Evolutionary conservation across 2,329 filamentous ascomycete genomes (phyloP).

Genomic region (Raffaelea deltoideospora): DNA sequence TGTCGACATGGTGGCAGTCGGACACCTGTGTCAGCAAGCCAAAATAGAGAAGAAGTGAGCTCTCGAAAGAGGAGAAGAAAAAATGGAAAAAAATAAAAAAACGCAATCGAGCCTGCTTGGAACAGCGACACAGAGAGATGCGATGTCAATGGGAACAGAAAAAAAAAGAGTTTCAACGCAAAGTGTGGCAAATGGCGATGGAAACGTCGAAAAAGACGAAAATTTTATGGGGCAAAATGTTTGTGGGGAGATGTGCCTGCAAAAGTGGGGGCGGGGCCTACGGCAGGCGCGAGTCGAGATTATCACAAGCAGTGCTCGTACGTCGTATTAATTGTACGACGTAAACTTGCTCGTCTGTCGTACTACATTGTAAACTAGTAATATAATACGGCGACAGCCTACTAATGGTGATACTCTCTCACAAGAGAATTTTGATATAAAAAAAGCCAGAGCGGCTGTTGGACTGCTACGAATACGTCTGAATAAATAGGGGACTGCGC

Average conservation of each 20-base stretch:
- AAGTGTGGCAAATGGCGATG: not conserved
- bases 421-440: too few species aligned
- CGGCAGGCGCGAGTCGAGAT: too few species aligned
- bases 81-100: not conserved
- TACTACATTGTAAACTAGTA: too few species aligned
- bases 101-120: not conserved
- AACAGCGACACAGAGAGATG: not conserved
- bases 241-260: constrained; percentile 5
- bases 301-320: too few species aligned
- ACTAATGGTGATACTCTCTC: too few species aligned
- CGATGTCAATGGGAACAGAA: not conserved
- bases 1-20: constrained; percentile 67
- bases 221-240: constrained; percentile 9
- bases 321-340: too few species aligned
- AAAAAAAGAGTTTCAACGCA: not conserved
- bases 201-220: constrained; percentile 2
- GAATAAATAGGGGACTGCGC: too few species aligned
- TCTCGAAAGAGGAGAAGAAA: not conserved
- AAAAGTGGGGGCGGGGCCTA: too few species aligned
- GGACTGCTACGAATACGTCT: too few species aligned
- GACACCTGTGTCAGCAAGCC: not conserved
- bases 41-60: not conserved
- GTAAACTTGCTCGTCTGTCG: too few species aligned
- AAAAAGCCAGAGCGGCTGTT: too few species aligned
- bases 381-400: too few species aligned